A percentile compares a stretch with the other conserved stretches of the same genome.
Evolutionary conservation across 2,329 filamentous ascomycete species (phyloP).

Genomic region (Sclerotinia subarctica): DNA sequence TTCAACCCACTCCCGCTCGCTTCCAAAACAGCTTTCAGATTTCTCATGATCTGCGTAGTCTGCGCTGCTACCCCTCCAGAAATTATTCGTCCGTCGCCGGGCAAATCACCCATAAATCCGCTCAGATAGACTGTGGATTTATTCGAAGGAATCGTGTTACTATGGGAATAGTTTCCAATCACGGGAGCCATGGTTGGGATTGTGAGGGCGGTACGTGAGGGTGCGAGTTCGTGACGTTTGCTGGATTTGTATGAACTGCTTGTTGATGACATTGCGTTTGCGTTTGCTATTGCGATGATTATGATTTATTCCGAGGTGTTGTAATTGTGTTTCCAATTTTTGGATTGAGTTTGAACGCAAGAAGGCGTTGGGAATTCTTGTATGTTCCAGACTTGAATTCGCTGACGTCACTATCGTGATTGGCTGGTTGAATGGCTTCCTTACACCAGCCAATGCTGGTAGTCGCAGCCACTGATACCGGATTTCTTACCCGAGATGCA

Average conservation of each 20-base stretch:
- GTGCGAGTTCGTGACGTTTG: not conserved
- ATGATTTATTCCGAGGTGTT: not conserved
- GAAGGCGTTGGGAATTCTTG: not conserved
- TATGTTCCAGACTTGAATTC: conserved; percentile 10
- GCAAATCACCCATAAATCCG: conserved; percentile 15
- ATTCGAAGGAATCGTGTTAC: not conserved
- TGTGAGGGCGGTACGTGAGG: conserved; percentile 12
- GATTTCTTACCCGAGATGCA: not conserved
- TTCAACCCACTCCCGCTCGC: conserved; percentile 12
- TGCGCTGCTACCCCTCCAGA: conserved; percentile 5
- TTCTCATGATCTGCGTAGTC: conserved; percentile 17
- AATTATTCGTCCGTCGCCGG: conserved; percentile 11
- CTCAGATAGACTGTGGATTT: conserved; percentile 14
- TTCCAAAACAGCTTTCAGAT: conserved; percentile 12
- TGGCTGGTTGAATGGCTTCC: not conserved
- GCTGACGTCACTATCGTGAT: not conserved
- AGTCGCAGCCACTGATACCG: not conserved
- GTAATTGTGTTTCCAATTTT: not conserved
- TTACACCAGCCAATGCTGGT: conserved; percentile 3
- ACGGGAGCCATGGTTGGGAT: conserved; percentile 8
- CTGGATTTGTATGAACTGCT: not conserved
- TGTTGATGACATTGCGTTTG: conserved; percentile 8
- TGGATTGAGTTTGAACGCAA: not conserved
- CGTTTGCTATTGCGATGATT: not conserved
- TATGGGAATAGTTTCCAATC: conserved; percentile 12